Base-by-base conservation (phyloP, 345 rosid genomes). In the Gynandropsis gynandra region DNA sequence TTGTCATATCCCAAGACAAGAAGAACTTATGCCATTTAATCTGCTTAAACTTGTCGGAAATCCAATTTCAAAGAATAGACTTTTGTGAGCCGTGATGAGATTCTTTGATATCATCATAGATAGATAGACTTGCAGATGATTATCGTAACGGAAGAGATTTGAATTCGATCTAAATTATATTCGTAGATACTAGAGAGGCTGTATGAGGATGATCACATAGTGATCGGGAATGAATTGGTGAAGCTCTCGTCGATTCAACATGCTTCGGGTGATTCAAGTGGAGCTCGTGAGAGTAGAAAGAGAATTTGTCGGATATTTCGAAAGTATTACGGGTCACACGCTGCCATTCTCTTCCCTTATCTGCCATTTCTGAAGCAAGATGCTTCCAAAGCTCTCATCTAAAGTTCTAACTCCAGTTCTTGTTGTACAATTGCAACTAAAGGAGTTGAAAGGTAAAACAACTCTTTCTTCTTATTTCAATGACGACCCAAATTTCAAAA, bases 211-310 rank as follows among this genome's bases (percentile, higher is more conserved):
- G 64, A 70, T 67, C 87, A 81, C 64, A 75, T 85, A 15, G 89
- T 71, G 35, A 79, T 83, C 58, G 97, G 80, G 70, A 67, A 83
- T 54, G 97, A 89, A 66, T 69, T 85, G 67, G 77, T 76, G 56
- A 83, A 89, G 82, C 83, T 85, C 52, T 62, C 80, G 20, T 81
- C 85, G 33, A 74, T 89, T 66, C 74, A 77, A 61, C 71, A 74
- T 8, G 67, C 74, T 18, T n/a, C 66, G 69, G 77, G 64, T 21
- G 83, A 85, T 64, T 37, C 13, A 13, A 44, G 32, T 59, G 65
- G 58, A 67, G 72, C 66, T 10, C 69, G 41, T 52, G 74, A 80
- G 45, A 72, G 55, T 47, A 71, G 71, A 57, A 72, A 68, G 59
- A 73, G 50, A 43, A 16, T 79, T 11, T 27, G 38, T 44, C 16